A percentile compares a stretch with the other conserved stretches of the same genome.
These are phyloP conservation scores for Thraustochytrium sp. DNA, from an alignment of 352 stramenopile genomes.

Conservation along the genomic window DNA sequence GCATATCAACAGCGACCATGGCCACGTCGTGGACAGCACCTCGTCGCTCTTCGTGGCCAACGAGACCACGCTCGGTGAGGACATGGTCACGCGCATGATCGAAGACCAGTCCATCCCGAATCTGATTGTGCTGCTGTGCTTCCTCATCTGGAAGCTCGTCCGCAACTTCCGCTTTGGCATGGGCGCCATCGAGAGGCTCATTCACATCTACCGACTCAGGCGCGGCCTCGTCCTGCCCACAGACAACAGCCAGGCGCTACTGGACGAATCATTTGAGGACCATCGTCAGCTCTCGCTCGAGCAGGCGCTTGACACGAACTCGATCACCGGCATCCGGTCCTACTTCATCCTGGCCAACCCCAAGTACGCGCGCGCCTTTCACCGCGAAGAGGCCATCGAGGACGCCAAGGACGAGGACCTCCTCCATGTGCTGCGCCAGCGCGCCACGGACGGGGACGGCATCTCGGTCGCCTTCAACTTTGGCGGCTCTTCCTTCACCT, in stretches of 20 bases:
- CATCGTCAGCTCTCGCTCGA: neutral
- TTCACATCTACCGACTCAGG: neutral
- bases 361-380: slow-evolving; percentile 15
- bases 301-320: neutral
- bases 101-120: slow-evolving; percentile 12
- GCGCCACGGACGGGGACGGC: too few species aligned
- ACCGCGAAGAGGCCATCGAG: neutral
- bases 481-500: too few species aligned
- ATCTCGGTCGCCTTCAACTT: too few species aligned
- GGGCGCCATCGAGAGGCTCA: neutral
- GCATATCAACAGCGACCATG: neutral
- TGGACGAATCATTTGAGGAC: neutral
- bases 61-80: neutral
- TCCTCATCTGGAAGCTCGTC: neutral
- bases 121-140: slow-evolving; percentile 14
- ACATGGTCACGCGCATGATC: neutral
- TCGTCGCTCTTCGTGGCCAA: neutral
- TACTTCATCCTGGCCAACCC: slow-evolving; percentile 33
- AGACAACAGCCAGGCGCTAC: neutral
- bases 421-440: neutral
- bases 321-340: neutral
- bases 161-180: neutral
- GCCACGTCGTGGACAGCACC: neutral
- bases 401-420: neutral
- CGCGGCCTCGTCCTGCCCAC: neutral